Conservation (phyloP, 208 protist species). For the Tritrichomonas foetus region DNA sequence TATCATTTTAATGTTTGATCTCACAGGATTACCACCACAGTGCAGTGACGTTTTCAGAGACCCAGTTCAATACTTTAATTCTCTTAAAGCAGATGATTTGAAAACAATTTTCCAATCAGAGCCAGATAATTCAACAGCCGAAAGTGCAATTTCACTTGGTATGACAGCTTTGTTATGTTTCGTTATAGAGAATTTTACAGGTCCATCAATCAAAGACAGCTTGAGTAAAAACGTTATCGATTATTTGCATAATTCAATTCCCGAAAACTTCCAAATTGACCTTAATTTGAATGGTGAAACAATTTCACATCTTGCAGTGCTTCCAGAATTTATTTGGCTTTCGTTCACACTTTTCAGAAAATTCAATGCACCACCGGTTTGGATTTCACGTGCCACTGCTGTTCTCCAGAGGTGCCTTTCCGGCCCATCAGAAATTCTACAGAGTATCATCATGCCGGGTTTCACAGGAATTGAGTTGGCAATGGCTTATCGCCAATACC, state of each 20-base stretch:
- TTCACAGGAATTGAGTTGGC: not conserved
- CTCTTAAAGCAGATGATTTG: not conserved
- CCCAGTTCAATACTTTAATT: not conserved
- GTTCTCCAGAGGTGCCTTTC: not conserved
- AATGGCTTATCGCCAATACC: not conserved
- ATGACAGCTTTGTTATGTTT: not conserved
- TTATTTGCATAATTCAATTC: not conserved
- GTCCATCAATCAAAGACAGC: not conserved
- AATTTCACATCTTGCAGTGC: not conserved
- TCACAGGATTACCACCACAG: not conserved
- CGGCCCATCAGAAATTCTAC: not conserved
- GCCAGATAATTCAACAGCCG: not conserved
- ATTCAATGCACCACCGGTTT: not conserved
- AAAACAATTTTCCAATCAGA: not conserved
- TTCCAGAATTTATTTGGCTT: not conserved
- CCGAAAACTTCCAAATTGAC: not conserved
- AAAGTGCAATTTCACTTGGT: not conserved
- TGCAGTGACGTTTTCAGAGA: not conserved
- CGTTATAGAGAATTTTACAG: not conserved
- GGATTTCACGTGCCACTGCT: not conserved
- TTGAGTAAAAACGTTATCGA: not conserved
- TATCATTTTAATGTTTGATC: no score
- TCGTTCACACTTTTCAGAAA: not conserved
- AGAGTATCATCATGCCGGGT: not conserved
- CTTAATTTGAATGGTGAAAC: conserved; percentile 9